These are phyloP conservation scores for Prunus mongolica DNA, from an alignment of 306 rosid genomes.

Conservation along the genomic window DNA sequence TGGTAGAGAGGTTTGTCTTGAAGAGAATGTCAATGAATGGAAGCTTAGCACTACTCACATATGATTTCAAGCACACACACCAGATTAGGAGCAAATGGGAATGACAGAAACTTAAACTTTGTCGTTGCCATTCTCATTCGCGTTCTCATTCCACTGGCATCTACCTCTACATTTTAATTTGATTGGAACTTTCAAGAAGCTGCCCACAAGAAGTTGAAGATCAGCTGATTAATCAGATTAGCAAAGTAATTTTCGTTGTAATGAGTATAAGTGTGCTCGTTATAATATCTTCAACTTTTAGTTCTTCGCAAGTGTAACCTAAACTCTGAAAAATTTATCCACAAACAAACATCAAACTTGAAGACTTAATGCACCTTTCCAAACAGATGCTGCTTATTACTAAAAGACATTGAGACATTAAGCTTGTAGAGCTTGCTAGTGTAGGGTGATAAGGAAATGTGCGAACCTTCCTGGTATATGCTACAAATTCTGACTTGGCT, in stretches of 20 bases:
- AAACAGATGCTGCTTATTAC: too few relatives aligned
- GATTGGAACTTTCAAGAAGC: not conserved
- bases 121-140: too few relatives aligned
- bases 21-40: conserved; percentile 35
- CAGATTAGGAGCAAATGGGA: conserved; percentile 48
- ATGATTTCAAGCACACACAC: conserved; percentile 45
- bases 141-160: too few relatives aligned
- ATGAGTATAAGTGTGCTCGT: too few relatives aligned
- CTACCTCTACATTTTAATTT: not conserved
- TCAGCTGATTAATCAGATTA: not conserved
- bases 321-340: too few relatives aligned
- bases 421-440: not conserved
- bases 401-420: too few relatives aligned
- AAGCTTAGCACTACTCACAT: conserved; percentile 24
- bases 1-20: conserved; percentile 51
- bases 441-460: not conserved
- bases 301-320: not conserved
- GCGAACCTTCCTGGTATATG: not conserved
- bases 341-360: too few relatives aligned
- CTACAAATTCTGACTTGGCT: not conserved
- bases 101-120: conserved; percentile 5
- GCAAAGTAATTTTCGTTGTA: not conserved
- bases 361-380: too few relatives aligned
- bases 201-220: not conserved
- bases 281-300: not conserved